Evolutionary conservation across 352 stramenopile genomes (phyloP), one percentile per base, ranked within the genome.

Genomic region (Phytophthora fragariaefolia): DNA sequence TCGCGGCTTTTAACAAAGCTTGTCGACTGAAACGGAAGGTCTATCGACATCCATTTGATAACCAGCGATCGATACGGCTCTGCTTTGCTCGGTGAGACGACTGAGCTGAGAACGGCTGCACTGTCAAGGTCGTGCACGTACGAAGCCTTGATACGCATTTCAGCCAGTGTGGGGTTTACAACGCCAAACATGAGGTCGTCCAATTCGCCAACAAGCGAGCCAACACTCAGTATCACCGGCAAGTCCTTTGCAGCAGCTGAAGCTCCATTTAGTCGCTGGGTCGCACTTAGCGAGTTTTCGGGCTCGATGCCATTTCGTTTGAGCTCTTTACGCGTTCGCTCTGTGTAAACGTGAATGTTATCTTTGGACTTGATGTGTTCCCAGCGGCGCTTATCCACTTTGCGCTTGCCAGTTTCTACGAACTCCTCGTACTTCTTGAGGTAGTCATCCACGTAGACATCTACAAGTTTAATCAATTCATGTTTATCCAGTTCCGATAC

Each of bases 181-280:
- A 69, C 42, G 2, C 71, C 71, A 52, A 68, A 72, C 69, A 79
- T 76, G 2, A 77, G 45, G 53, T 79, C 71, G 28, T 79, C 66
- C 22, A 77, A 42, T 12, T 69, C 38, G 15, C 66, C 71, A 2
- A 63, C 50, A 17, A 78, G 43, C 0, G 48, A 70, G 8, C 71
- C 71, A 0, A 71, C 53, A 9, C 48, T 69, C 9, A 71, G 64
- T 17, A 77, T 42, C 15, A 69, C 45, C 12, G 61, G 61, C 13
- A 69, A 28, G 28, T 63, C 61, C 42, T 63, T 58, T 1, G 10
- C 50, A n/a, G 28, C 23, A 10, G 49, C 30, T 18, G 10, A n/a
- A n/a, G n/a, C 43, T 4, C 17, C 20, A 18, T 50, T 49, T 5
- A 53, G 17, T 43, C 42, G 17, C 26, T 67, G 50, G 0, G 40